Conservation (phyloP, 2,329 filamentous ascomycete species). For the Phialophora chinensis region DNA sequence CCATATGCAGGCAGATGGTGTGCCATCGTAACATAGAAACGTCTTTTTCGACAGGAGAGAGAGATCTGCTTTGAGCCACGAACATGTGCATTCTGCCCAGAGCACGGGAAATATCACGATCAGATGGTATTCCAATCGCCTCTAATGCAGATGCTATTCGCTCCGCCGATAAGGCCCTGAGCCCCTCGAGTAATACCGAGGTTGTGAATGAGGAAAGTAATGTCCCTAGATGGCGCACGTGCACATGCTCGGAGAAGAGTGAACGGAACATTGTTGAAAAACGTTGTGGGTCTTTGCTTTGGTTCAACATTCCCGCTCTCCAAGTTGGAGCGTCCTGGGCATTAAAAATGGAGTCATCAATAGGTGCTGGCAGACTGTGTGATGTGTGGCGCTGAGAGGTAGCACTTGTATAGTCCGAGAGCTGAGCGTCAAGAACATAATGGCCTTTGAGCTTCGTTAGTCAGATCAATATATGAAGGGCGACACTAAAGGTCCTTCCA, state of each 20-base stretch:
- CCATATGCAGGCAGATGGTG: slow-evolving; percentile 52
- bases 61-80: slow-evolving; percentile 47
- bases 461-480: neutral
- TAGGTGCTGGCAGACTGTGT: slow-evolving; percentile 50
- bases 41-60: slow-evolving; percentile 46
- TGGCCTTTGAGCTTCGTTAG: slow-evolving; percentile 44
- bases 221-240: slow-evolving; percentile 16
- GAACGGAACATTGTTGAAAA: slow-evolving; percentile 46
- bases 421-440: slow-evolving; percentile 53
- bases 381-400: slow-evolving; percentile 51
- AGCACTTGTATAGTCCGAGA: slow-evolving; percentile 52
- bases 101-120: slow-evolving; percentile 48
- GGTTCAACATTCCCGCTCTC: slow-evolving; percentile 39
- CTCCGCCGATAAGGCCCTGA: slow-evolving; percentile 53
- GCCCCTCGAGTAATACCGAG: slow-evolving; percentile 48
- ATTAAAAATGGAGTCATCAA: slow-evolving; percentile 50
- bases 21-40: slow-evolving; percentile 54
- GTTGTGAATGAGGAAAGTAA: slow-evolving; percentile 18
- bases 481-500: neutral
- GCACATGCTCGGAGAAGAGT: slow-evolving; percentile 50
- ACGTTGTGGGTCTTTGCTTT: neutral
- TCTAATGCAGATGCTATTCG: slow-evolving; percentile 45
- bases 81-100: slow-evolving; percentile 48
- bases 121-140: slow-evolving; percentile 49
- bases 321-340: slow-evolving; percentile 43